Evolutionary conservation across 768 basidiomycete species (phyloP).

Genomic region (Mycena chlorophos): DNA sequence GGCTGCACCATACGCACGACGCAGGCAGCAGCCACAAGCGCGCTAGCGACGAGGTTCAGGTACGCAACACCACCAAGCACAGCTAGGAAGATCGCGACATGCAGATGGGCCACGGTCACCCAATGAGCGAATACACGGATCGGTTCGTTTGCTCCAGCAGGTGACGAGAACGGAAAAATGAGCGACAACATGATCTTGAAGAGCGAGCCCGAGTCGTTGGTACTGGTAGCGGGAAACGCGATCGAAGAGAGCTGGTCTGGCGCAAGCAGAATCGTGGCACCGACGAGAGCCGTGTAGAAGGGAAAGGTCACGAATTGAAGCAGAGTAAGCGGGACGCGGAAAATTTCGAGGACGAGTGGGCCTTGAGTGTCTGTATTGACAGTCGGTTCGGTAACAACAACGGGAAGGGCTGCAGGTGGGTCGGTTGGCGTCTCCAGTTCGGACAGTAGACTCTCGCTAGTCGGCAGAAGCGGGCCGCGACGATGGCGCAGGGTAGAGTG

Average conservation of each 20-base stretch:
- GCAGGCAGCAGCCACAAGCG: constrained; percentile 2
- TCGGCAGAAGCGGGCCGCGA: constrained; percentile 3
- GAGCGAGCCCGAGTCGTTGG: not conserved
- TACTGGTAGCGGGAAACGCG: constrained; percentile 13
- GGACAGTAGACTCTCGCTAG: constrained; percentile 11
- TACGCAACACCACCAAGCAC: constrained; percentile 7
- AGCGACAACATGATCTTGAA: not conserved
- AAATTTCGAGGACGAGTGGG: not conserved
- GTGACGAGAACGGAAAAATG: constrained; percentile 11
- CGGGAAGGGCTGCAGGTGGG: not conserved
- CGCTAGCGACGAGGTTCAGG: constrained; percentile 1
- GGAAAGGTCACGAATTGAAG: constrained; percentile 18
- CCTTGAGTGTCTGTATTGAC: not conserved
- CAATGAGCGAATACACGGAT: constrained; percentile 18
- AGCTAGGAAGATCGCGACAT: constrained; percentile 16
- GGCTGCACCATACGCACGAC: not conserved
- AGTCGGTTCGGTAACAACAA: not conserved
- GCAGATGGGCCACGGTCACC: constrained; percentile 18
- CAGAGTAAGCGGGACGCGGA: constrained; percentile 4
- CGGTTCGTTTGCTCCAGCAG: not conserved
- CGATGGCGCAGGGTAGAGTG: constrained; percentile 17
- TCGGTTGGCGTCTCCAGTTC: not conserved
- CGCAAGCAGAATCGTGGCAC: constrained; percentile 12
- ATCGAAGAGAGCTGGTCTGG: constrained; percentile 3
- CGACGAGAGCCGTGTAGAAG: constrained; percentile 11